These are phyloP conservation scores for Moesziomyces globuligerus DNA, from an alignment of 1,284 basidiomycete species.

Conservation along the genomic window DNA sequence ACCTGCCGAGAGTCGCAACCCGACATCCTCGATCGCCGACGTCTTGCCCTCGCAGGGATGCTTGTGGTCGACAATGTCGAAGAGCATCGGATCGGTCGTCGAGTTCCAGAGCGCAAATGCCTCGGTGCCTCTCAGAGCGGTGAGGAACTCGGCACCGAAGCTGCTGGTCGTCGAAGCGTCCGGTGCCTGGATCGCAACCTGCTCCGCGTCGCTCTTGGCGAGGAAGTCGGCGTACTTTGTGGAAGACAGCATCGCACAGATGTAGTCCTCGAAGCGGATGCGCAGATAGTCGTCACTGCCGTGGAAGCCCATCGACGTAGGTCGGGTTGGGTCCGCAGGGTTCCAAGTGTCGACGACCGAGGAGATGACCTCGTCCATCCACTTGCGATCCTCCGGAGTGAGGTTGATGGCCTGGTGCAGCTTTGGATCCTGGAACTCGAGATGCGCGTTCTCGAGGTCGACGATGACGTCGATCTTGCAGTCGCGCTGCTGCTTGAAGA, in stretches of 20 bases:
- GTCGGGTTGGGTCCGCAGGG: slow-evolving; percentile 59
- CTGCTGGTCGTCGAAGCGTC: slow-evolving; percentile 35
- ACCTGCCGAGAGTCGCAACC: slow-evolving; percentile 59
- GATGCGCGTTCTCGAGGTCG: slow-evolving; percentile 70
- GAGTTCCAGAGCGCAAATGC: slow-evolving; percentile 57
- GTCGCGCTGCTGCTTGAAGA: slow-evolving; percentile 91
- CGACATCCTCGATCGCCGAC: slow-evolving; percentile 62
- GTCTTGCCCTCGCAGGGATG: slow-evolving; percentile 65
- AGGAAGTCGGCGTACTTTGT: slow-evolving; percentile 61
- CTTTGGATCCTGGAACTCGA: slow-evolving; percentile 74
- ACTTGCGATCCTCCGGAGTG: slow-evolving; percentile 92
- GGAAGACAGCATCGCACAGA: slow-evolving; percentile 60
- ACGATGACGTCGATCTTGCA: slow-evolving; percentile 84
- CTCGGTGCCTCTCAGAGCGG: slow-evolving; percentile 49
- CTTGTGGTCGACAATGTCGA: slow-evolving; percentile 61
- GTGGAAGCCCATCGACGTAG: slow-evolving; percentile 62
- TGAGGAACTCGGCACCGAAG: slow-evolving; percentile 61
- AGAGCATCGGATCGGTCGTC: slow-evolving; percentile 61
- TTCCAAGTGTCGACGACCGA: slow-evolving; percentile 64
- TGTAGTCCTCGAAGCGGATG: slow-evolving; percentile 62
- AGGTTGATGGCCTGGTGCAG: slow-evolving; percentile 81
- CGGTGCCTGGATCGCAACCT: slow-evolving; percentile 41
- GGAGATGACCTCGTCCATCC: slow-evolving; percentile 78
- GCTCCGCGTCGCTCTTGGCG: slow-evolving; percentile 42
- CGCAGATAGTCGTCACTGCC: slow-evolving; percentile 66